phyloP scores from a whole-genome alignment of 2,329 filamentous ascomycete species.

The Scedosporium dehoogii region DNA sequence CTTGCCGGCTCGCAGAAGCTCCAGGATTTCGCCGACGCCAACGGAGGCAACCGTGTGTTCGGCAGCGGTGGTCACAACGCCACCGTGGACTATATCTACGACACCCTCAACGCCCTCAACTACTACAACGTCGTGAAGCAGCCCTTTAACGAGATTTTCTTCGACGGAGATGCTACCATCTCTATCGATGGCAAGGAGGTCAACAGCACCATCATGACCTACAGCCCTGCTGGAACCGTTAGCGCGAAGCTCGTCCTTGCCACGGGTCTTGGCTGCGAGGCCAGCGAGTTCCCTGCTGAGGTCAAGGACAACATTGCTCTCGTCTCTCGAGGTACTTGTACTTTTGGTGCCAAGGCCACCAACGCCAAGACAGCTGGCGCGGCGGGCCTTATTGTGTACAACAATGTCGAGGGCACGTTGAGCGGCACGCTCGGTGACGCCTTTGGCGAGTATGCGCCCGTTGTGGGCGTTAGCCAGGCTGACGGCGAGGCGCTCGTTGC shows the following conservation, averaged over 20 bases:
- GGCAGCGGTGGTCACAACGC: slow-evolving; percentile 34
- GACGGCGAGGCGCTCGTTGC: slow-evolving; percentile 27
- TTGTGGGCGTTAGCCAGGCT: slow-evolving; percentile 40
- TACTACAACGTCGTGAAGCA: slow-evolving; percentile 35
- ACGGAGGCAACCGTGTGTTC: slow-evolving; percentile 32
- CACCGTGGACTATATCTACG: slow-evolving; percentile 33
- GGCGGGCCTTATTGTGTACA: slow-evolving; percentile 48
- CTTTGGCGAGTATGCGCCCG: slow-evolving; percentile 35
- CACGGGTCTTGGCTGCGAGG: slow-evolving; percentile 42
- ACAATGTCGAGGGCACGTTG: slow-evolving; percentile 42
- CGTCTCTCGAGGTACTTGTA: slow-evolving; percentile 47
- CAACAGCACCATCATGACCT: slow-evolving; percentile 27
- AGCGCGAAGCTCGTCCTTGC: slow-evolving; percentile 33
- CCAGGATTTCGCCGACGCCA: slow-evolving; percentile 30
- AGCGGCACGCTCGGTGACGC: slow-evolving; percentile 46
- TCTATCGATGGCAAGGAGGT: slow-evolving; percentile 19
- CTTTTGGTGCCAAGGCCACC: slow-evolving; percentile 47
- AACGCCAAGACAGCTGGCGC: slow-evolving; percentile 49
- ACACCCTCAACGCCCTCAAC: slow-evolving; percentile 24
- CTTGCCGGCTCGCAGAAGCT: slow-evolving; percentile 33
- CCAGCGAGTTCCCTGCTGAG: slow-evolving; percentile 40
- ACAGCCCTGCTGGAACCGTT: slow-evolving; percentile 38
- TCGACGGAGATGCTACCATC: slow-evolving; percentile 21
- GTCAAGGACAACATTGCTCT: slow-evolving; percentile 48
- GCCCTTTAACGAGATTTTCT: slow-evolving; percentile 30